Evolutionary conservation across 371 early-diverging fungal genomes (phyloP).

Genomic region (Syncephalis plumigaleata): DNA sequence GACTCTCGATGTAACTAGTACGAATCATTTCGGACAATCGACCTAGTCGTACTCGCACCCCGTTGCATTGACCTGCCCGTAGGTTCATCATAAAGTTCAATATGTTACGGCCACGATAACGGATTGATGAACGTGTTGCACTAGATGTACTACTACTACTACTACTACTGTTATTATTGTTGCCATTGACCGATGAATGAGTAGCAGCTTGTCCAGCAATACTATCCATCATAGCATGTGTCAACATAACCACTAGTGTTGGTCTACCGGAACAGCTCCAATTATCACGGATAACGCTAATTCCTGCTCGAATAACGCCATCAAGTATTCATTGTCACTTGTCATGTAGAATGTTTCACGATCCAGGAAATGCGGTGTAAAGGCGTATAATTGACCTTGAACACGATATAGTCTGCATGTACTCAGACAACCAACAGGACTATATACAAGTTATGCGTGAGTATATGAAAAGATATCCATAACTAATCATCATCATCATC

Average conservation of each 20-base stretch:
- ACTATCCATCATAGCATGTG: constrained; percentile 55
- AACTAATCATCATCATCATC: no score
- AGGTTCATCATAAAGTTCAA: constrained; percentile 73
- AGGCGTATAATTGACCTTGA: constrained; percentile 67
- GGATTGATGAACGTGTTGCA: no score
- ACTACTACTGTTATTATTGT: constrained; percentile 12
- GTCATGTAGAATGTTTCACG: constrained; percentile 71
- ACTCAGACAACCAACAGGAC: constrained; percentile 51
- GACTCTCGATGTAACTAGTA: constrained; percentile 59
- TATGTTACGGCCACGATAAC: constrained; percentile 25
- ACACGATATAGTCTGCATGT: constrained; percentile 71
- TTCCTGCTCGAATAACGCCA: constrained; percentile 63
- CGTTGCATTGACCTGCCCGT: constrained; percentile 46
- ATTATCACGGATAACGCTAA: constrained; percentile 47
- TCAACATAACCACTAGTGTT: constrained; percentile 60
- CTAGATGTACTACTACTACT: constrained; percentile 2
- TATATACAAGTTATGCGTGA: neutral
- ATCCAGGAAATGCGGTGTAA: constrained; percentile 82
- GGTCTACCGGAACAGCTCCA: constrained; percentile 70
- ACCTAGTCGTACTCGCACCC: constrained; percentile 53
- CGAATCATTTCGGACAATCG: constrained; percentile 54
- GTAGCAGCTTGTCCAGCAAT: constrained; percentile 10
- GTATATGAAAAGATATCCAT: no score
- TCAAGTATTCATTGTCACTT: constrained; percentile 62
- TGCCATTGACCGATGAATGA: constrained; percentile 4